Conservation (phyloP, 768 basidiomycete species). For the Podaxis sp. region DNA sequence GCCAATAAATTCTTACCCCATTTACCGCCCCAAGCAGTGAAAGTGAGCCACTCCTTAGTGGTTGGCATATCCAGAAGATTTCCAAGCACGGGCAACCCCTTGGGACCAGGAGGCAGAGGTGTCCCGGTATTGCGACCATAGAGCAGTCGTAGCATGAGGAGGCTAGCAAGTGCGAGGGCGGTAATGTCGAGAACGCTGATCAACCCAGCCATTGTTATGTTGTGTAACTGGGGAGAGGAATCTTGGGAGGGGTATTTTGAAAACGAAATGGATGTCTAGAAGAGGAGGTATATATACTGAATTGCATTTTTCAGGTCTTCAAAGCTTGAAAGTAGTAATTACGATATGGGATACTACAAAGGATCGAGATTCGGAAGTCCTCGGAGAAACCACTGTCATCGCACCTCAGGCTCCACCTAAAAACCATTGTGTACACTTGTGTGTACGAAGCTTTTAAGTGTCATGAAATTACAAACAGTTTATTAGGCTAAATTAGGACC, state of each 20-base stretch:
- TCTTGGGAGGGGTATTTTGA: not conserved
- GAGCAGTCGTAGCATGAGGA: conserved; percentile 23
- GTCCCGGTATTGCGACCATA: conserved; percentile 14
- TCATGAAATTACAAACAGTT: no score
- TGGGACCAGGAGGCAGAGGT: conserved; percentile 47
- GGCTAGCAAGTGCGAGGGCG: conserved; percentile 16
- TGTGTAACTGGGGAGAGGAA: not conserved
- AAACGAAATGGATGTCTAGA: not conserved
- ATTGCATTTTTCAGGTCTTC: not conserved
- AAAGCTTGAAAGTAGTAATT: not conserved
- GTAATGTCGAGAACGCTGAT: conserved; percentile 20
- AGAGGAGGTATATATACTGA: conserved; percentile 5
- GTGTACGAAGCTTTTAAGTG: no score
- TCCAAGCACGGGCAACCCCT: conserved; percentile 41
- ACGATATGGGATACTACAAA: no score
- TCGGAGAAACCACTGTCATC: no score
- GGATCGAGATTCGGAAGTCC: no score
- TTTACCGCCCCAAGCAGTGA: conserved; percentile 35
- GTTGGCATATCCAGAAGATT: conserved; percentile 53
- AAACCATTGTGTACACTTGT: no score
- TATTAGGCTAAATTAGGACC: no score
- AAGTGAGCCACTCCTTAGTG: conserved; percentile 44
- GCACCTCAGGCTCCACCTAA: no score
- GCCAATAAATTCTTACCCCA: conserved; percentile 32
- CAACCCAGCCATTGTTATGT: conserved; percentile 14